Evolutionary conservation across 1,284 basidiomycete genomes (phyloP), one percentile per base, ranked within the genome.

Genomic region (Ceratobasidium sp.): DNA sequence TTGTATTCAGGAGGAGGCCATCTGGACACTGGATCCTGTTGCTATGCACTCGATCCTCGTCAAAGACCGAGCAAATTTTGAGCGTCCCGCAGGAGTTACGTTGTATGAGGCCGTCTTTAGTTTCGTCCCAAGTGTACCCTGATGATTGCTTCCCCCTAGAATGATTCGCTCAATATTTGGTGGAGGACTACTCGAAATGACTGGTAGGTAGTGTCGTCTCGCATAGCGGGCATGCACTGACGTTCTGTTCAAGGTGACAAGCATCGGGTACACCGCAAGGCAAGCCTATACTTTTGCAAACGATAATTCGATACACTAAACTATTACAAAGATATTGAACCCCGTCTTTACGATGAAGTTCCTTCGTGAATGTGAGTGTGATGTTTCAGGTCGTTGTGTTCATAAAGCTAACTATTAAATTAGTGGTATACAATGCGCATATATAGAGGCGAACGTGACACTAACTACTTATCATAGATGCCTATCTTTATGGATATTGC

Each of bases 11-110:
- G 76, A 77, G 21, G 77, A 83, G 74, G 81, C 82, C 76, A 79
- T 86, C n/a, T 86, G 84, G 74, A 77, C 85, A 21, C 82, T 84
- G 2, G 85, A 86, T 73, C 84, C 85, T 5, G 79, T 78, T 11
- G 83, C 84, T 2, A 76, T 86, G 12, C 81, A 84, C 58, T 80
- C 80, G 59, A 83, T 86, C 42, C 75, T 84, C 3, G 73, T 83
- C 33, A 85, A 83, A 74, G 85, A 85, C 48, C 82, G 83, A 74
- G 81, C 84, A 72, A 78, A 83, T 7, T 86, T 83, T 62, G 84
- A 85, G 62, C 85, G 85, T 75, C 84, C 83, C 0, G 77, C 81
- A n/a, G 83, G 85, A 42, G 85, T 85, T 75, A 81, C 83, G 46
- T 81, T 83, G 86, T 86, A 66, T 46, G 82, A 9, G 28, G 14